Evolutionary conservation across 805 yeast genomes (phyloP).

Genomic region (Ogataea trehaloabstinens): DNA sequence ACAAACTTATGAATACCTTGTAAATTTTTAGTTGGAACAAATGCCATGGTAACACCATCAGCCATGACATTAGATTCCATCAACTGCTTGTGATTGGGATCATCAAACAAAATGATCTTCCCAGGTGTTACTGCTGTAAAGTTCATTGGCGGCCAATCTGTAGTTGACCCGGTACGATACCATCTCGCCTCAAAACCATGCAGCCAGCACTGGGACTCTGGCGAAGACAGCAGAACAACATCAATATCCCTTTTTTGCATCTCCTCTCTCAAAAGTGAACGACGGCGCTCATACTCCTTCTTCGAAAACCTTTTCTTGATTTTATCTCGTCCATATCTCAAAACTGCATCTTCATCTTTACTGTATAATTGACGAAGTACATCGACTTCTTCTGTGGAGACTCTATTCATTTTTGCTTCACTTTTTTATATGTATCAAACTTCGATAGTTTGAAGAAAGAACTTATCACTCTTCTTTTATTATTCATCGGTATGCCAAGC

Average conservation of each 20-base stretch:
- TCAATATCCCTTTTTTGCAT: neutral
- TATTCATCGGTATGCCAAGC: too few species aligned
- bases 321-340: neutral
- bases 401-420: too few species aligned
- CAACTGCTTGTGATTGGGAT: neutral
- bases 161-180: neutral
- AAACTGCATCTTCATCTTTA: neutral
- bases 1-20: too few species aligned
- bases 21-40: neutral
- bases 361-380: too few species aligned
- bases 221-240: neutral
- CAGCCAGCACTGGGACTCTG: neutral
- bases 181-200: neutral
- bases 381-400: too few species aligned
- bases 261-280: neutral
- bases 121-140: neutral
- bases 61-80: neutral
- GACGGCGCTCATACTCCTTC: neutral
- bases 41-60: neutral
- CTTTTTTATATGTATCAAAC: too few species aligned
- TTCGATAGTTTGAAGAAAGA: too few species aligned
- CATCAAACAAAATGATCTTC: neutral
- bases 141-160: neutral
- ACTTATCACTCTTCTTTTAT: too few species aligned
- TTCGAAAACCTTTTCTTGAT: neutral